A percentile compares a stretch with the other conserved stretches of the same genome.
Conservation (phyloP, 495 filamentous ascomycete genomes). For the Hypoxylon crocopeplum region DNA sequence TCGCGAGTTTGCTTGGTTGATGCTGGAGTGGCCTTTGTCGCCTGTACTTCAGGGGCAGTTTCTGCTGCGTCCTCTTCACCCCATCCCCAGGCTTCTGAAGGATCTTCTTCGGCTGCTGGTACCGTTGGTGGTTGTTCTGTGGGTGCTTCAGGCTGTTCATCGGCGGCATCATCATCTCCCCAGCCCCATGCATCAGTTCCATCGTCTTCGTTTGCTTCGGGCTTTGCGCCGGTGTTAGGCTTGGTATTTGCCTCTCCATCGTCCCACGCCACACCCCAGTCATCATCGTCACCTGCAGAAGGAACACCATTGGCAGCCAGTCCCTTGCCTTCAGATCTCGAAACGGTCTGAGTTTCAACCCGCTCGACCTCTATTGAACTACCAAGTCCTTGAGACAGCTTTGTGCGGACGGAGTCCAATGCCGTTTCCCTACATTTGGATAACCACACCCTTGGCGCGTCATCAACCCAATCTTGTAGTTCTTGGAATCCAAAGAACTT, state of each 20-base stretch:
- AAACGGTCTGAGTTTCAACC: constrained; percentile 81
- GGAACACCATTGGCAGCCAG: constrained; percentile 60
- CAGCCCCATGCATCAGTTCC: constrained; percentile 43
- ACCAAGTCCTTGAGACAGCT: constrained; percentile 68
- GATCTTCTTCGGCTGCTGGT: constrained; percentile 52
- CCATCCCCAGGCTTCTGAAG: constrained; percentile 66
- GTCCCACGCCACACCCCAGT: constrained; percentile 74
- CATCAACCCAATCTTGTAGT: constrained; percentile 79
- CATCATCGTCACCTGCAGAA: constrained; percentile 50
- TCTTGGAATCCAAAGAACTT: constrained; percentile 73
- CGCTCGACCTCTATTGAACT: constrained; percentile 74
- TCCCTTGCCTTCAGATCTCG: constrained; percentile 66
- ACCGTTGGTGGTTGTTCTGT: constrained; percentile 4
- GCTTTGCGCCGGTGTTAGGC: constrained; percentile 51
- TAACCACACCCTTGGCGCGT: constrained; percentile 82
- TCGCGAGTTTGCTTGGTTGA: constrained; percentile 44
- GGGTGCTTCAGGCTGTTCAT: constrained; percentile 20
- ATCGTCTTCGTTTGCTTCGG: constrained; percentile 25
- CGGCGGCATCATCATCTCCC: constrained; percentile 38
- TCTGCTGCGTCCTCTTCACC: constrained; percentile 58
- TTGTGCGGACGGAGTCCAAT: constrained; percentile 73
- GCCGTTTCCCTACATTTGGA: constrained; percentile 80
- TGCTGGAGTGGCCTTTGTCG: constrained; percentile 24
- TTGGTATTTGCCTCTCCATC: constrained; percentile 53
- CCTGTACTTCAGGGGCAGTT: constrained; percentile 34